Evolutionary conservation across 129 eudicot genomes (phyloP).

Genomic region (Flaveria sonorensis): DNA sequence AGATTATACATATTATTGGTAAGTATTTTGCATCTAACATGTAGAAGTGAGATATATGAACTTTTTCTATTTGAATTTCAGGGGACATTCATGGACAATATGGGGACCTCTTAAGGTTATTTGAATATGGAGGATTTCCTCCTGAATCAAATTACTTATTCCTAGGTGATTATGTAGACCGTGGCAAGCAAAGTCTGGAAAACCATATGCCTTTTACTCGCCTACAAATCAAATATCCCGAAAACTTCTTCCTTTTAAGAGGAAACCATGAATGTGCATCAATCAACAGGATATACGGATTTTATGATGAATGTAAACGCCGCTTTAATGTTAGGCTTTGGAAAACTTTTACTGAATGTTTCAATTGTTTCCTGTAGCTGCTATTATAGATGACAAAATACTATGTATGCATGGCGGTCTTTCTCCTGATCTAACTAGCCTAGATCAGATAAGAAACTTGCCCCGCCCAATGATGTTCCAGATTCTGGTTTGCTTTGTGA

Average conservation of each 20-base stretch:
- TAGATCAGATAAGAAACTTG: slow-evolving; percentile 70
- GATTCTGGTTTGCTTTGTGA: slow-evolving; percentile 86
- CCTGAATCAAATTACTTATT: slow-evolving; percentile 74
- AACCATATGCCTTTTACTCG: slow-evolving; percentile 76
- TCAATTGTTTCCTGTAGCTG: slow-evolving; percentile 82
- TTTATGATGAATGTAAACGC: slow-evolving; percentile 85
- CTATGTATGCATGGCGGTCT: slow-evolving; percentile 89
- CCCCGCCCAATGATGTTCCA: slow-evolving; percentile 78
- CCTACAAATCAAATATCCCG: slow-evolving; percentile 80
- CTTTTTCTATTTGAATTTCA: slow-evolving; percentile 24
- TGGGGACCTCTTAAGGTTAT: slow-evolving; percentile 72
- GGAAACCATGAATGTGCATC: slow-evolving; percentile 87
- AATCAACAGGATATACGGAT: slow-evolving; percentile 74
- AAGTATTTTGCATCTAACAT: not conserved
- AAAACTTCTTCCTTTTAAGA: slow-evolving; percentile 71
- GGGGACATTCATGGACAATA: slow-evolving; percentile 90
- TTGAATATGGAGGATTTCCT: slow-evolving; percentile 81
- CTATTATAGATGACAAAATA: slow-evolving; percentile 79
- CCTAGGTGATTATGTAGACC: slow-evolving; percentile 79
- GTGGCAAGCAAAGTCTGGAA: slow-evolving; percentile 81
- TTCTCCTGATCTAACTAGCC: slow-evolving; percentile 64
- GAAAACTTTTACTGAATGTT: slow-evolving; percentile 71
- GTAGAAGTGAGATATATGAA: slow-evolving; percentile 12
- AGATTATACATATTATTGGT: not conserved
- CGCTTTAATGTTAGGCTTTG: slow-evolving; percentile 77